Evolutionary conservation across 306 rosid species (phyloP).

Genomic region (Trifolium subterraneum): DNA sequence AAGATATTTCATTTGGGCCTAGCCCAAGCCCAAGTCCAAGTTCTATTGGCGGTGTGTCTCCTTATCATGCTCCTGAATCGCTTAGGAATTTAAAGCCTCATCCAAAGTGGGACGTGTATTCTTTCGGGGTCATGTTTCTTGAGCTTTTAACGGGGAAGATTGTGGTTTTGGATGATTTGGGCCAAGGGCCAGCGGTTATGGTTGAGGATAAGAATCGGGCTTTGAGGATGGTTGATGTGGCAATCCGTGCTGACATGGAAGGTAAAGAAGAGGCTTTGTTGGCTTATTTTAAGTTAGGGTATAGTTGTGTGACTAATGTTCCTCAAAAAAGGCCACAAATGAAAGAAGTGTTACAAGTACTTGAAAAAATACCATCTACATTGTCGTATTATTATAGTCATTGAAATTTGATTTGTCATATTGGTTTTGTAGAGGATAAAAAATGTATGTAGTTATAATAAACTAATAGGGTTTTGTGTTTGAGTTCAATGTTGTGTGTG

Average conservation of each 20-base stretch:
- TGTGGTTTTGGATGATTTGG: constrained; percentile 72
- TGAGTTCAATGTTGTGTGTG: constrained; percentile 33
- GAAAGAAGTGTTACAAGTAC: constrained; percentile 82
- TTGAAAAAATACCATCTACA: constrained; percentile 71
- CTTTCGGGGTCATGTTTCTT: constrained; percentile 85
- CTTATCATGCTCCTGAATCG: constrained; percentile 80
- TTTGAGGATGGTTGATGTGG: constrained; percentile 75
- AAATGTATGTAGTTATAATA: constrained; percentile 56
- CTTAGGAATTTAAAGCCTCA: constrained; percentile 83
- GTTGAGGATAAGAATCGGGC: constrained; percentile 73
- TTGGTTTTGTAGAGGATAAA: constrained; percentile 53
- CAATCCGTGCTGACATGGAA: constrained; percentile 81
- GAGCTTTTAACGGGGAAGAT: constrained; percentile 87
- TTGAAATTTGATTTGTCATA: constrained; percentile 41
- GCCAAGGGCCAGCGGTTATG: constrained; percentile 63
- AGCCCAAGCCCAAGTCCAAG: constrained; percentile 97
- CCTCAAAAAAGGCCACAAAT: constrained; percentile 91
- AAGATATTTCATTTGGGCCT: constrained; percentile 63
- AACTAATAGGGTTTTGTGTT: constrained; percentile 44
- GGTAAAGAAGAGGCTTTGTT: constrained; percentile 80
- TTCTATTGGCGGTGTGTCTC: constrained; percentile 60
- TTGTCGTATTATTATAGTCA: constrained; percentile 58
- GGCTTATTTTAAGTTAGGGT: constrained; percentile 78
- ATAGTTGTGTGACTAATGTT: constrained; percentile 70
- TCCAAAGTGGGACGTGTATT: constrained; percentile 91